A percentile compares a stretch with the other conserved stretches of the same genome.
phyloP scores from a whole-genome alignment of 139 green algal species.

The Mesotaenium endlicherianum region DNA sequence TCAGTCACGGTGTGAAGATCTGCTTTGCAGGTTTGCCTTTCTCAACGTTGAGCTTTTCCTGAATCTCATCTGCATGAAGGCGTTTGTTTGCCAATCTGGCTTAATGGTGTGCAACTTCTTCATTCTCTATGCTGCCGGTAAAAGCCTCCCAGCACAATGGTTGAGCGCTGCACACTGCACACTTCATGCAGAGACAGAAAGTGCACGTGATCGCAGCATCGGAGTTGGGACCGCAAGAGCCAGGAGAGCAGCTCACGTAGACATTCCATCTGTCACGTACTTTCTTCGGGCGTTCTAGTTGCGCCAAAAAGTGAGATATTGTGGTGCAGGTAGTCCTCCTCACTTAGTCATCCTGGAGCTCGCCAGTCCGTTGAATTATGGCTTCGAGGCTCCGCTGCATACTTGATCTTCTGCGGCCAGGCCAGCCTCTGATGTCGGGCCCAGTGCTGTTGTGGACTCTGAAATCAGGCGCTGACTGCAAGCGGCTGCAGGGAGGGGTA shows the following conservation, averaged over 20 bases:
- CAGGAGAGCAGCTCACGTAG: no score
- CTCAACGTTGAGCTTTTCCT: neutral
- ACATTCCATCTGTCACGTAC: no score
- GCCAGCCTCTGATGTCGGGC: neutral
- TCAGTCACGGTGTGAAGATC: neutral
- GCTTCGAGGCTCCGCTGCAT: neutral
- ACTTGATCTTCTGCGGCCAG: neutral
- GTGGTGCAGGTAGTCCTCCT: neutral
- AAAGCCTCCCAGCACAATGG: no score
- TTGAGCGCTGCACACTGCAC: no score
- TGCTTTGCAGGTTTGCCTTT: neutral
- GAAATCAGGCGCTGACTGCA: constrained; percentile 19
- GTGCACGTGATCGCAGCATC: no score
- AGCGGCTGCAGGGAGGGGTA: neutral
- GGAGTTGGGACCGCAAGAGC: no score
- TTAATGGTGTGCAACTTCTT: no score
- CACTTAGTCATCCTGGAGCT: no score
- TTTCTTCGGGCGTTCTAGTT: neutral
- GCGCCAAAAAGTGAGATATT: neutral
- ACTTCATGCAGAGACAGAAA: no score
- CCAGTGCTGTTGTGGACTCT: neutral
- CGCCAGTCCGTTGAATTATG: no score
- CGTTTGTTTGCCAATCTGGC: neutral
- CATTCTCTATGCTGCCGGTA: no score
- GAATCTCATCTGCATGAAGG: neutral